Evolutionary conservation across 495 filamentous ascomycete species (phyloP).

Genomic region (Pseudotulostoma volvatum): DNA sequence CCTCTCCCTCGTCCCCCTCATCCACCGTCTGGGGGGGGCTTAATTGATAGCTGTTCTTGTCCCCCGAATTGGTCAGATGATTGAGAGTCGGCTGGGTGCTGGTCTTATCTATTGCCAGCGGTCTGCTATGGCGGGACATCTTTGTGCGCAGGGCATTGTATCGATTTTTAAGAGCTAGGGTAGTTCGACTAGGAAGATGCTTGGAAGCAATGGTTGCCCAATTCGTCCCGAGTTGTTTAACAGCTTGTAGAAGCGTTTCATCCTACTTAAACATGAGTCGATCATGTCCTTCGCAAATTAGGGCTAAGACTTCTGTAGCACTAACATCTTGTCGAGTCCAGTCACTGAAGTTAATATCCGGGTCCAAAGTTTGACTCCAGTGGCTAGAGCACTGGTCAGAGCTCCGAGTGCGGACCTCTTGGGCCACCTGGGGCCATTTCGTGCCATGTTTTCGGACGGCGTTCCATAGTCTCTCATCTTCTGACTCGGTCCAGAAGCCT

Average conservation of each 20-base stretch:
- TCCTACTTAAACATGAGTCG: too few relatives aligned
- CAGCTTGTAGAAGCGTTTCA: constrained; percentile 2
- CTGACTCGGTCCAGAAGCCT: constrained; percentile 11
- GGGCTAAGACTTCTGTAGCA: too few relatives aligned
- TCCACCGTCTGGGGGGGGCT: too few relatives aligned
- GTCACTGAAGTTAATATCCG: constrained; percentile 8
- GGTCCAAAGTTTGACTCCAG: constrained; percentile 12
- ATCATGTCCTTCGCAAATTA: too few relatives aligned
- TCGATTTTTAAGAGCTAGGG: constrained; percentile 11
- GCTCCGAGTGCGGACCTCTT: constrained; percentile 11
- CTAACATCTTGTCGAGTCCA: too few relatives aligned
- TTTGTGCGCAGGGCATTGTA: too few relatives aligned
- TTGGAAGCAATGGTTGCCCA: constrained; percentile 9
- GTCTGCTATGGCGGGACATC: too few relatives aligned
- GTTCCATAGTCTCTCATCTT: constrained; percentile 13
- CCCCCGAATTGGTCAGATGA: too few relatives aligned
- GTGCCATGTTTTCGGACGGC: constrained; percentile 9
- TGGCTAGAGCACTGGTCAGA: constrained; percentile 16
- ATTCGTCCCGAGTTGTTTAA: constrained; percentile 3
- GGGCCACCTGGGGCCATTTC: constrained; percentile 12
- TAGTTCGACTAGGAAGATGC: constrained; percentile 8
- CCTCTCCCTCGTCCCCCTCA: too few relatives aligned
- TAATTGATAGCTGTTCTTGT: too few relatives aligned
- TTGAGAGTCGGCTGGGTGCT: too few relatives aligned
- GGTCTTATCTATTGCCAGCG: too few relatives aligned